phyloP scores from a whole-genome alignment of 139 green algal genomes.

The Microglena sp. region DNA sequence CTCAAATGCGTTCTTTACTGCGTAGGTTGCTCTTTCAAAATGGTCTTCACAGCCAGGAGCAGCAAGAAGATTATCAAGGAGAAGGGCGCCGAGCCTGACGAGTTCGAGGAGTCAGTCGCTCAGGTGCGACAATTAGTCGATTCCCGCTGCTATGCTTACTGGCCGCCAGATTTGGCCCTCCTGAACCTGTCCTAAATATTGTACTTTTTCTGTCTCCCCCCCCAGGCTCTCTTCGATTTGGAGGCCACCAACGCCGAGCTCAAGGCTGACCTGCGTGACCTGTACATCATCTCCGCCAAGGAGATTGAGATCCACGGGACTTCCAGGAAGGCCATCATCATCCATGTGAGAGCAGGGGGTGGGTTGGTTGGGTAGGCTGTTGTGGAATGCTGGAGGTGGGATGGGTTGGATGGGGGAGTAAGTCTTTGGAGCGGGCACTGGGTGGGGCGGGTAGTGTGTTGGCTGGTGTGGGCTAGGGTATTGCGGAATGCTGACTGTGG shows the following conservation, averaged over 20 bases:
- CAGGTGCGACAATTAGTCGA: no score
- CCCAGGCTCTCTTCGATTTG: constrained; percentile 96
- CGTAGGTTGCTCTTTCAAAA: neutral
- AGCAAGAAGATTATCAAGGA: constrained; percentile 99
- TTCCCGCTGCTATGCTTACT: no score
- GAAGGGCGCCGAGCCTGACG: constrained; percentile 76
- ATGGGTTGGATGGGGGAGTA: no score
- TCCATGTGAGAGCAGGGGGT: constrained; percentile 58
- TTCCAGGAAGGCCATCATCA: constrained; percentile 91
- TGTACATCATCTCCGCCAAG: constrained; percentile 93
- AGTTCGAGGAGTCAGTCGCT: constrained; percentile 94
- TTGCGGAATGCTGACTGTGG: no score
- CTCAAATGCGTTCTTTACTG: no score
- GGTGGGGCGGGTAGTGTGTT: no score
- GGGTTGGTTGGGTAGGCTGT: no score
- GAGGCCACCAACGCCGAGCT: constrained; percentile 98
- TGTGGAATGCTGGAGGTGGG: no score
- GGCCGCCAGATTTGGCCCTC: no score
- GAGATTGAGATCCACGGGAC: constrained; percentile 80
- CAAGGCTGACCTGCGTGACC: constrained; percentile 92
- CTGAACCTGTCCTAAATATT: neutral
- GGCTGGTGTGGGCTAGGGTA: no score
- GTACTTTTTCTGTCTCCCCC: neutral
- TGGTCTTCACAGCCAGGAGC: constrained; percentile 27
- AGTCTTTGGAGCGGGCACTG: no score